A percentile compares a stretch with the other conserved stretches of the same genome.
Conservation (phyloP, 148 eudicot species). For the Heliamphora exappendiculata region DNA sequence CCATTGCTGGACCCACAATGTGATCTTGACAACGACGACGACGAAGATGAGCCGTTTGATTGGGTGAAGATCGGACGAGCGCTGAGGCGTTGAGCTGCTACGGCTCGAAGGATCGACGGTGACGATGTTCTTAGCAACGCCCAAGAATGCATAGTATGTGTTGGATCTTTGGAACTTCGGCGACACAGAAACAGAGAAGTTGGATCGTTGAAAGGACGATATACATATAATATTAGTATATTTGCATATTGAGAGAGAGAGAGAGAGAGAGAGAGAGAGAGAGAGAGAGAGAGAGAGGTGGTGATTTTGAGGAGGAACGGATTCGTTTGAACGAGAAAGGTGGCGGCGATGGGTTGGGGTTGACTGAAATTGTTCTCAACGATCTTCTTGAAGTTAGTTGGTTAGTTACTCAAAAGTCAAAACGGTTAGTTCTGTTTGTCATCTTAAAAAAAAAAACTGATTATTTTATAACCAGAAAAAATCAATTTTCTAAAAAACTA, state of each 20-base stretch:
- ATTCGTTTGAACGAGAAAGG: conserved; percentile 17
- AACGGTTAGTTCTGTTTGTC: too few species aligned
- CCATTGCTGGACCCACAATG: neutral
- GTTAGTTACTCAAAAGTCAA: neutral
- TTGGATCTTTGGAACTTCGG: neutral
- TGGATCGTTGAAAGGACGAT: neutral
- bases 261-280: neutral
- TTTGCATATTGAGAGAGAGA: neutral
- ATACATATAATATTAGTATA: neutral
- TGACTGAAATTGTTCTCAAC: neutral
- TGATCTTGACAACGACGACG: neutral
- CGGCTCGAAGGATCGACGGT: conserved; percentile 8
- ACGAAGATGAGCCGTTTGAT: conserved; percentile 10
- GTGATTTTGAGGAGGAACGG: neutral
- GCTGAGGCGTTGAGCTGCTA: conserved; percentile 10
- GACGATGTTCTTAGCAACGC: conserved; percentile 19
- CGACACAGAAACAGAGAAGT: neutral
- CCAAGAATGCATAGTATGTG: conserved; percentile 34
- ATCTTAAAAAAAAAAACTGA: too few species aligned
- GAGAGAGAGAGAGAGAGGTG: neutral
- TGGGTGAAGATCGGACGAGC: conserved; percentile 15
- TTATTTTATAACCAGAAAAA: too few species aligned
- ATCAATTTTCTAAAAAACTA: too few species aligned
- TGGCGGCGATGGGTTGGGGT: neutral
- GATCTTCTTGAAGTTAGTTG: neutral